These are phyloP conservation scores for Posidonia australis DNA, from an alignment of 106 monocot genomes.

Conservation along the genomic window DNA sequence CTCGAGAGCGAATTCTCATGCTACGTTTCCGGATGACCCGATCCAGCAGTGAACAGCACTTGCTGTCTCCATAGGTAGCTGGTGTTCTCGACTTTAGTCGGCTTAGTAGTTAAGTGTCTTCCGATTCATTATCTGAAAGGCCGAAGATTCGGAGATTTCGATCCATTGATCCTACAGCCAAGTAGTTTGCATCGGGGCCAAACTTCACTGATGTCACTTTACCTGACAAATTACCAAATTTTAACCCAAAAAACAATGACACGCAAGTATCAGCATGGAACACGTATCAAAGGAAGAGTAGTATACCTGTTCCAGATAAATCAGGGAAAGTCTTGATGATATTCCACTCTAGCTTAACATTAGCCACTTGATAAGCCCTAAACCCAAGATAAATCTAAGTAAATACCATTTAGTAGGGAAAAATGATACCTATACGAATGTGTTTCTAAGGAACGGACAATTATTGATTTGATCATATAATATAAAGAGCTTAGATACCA, in stretches of 20 bases:
- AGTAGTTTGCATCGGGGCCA: constrained; percentile 76
- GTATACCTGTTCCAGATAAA: constrained; percentile 25
- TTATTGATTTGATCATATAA: no score
- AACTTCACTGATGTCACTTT: constrained; percentile 77
- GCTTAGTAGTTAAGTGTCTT: not conserved
- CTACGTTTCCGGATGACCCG: no score
- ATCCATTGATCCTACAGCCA: constrained; percentile 85
- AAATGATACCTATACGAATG: no score
- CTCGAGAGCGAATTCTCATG: no score
- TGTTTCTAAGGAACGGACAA: no score
- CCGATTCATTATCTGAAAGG: constrained; percentile 36
- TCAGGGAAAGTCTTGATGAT: constrained; percentile 24
- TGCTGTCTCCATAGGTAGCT: not conserved
- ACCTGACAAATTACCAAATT: constrained; percentile 28
- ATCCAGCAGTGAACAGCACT: no score
- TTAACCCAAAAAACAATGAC: no score
- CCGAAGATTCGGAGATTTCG: constrained; percentile 87
- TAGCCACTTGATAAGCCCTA: constrained; percentile 91
- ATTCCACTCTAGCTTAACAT: constrained; percentile 75
- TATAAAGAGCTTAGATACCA: no score
- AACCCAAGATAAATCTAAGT: no score
- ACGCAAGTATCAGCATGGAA: no score
- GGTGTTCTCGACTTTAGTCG: not conserved
- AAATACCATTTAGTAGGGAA: no score
- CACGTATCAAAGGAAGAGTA: not conserved